Evolutionary conservation across 1,284 basidiomycete species (phyloP).

Genomic region (Sanghuangporus baumii): DNA sequence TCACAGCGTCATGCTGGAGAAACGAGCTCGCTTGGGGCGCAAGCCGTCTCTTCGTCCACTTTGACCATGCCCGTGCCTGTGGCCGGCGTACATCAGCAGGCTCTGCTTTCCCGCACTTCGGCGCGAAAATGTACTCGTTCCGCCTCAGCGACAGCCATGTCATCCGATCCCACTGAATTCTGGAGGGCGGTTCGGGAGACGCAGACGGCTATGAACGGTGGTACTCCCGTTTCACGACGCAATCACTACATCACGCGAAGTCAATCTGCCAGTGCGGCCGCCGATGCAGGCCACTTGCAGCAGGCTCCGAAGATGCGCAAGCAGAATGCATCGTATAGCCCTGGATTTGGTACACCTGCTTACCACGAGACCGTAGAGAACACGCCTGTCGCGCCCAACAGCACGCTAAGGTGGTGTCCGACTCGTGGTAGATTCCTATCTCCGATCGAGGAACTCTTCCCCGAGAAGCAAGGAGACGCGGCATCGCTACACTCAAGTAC

Average conservation of each 20-base stretch:
- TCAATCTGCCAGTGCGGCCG: constrained; percentile 11
- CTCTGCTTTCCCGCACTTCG: neutral
- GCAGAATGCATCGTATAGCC: constrained; percentile 6
- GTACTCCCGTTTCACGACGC: neutral
- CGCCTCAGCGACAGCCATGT: constrained; percentile 5
- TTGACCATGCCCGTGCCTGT: neutral
- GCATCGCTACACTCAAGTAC: constrained; percentile 16
- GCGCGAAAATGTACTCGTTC: neutral
- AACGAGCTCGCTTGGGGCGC: neutral
- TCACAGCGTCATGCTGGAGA: constrained; percentile 9
- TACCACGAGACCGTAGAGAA: neutral
- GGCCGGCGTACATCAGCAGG: neutral
- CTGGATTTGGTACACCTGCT: neutral
- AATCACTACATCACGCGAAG: constrained; percentile 18
- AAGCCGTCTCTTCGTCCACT: neutral
- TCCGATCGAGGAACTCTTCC: constrained; percentile 16
- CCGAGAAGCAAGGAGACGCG: constrained; percentile 15
- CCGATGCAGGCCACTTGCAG: neutral
- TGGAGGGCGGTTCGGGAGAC: constrained; percentile 4
- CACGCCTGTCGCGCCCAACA: neutral
- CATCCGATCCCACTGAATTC: constrained; percentile 5
- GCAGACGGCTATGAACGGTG: neutral
- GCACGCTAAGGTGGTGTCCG: neutral
- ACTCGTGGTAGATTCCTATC: constrained; percentile 4
- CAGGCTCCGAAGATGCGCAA: constrained; percentile 5